Percentiles rank a stretch among this genome's conserved stretches.
These are phyloP conservation scores for Corymbia maculata DNA, from an alignment of 345 rosid genomes.

Conservation along the genomic window DNA sequence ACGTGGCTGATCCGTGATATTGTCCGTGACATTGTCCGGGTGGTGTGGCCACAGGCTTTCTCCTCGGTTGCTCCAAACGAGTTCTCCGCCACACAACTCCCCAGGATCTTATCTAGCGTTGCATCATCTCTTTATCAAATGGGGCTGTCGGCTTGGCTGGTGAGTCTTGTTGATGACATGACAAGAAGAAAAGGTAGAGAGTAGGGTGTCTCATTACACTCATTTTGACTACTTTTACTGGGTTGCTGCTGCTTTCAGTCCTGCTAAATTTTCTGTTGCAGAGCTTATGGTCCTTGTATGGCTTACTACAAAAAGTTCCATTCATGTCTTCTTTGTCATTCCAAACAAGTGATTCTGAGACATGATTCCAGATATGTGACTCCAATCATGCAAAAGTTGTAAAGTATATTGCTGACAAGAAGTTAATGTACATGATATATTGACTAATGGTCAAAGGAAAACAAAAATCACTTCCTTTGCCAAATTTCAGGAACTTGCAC, in stretches of 20 bases:
- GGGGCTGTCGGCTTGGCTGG: background rate
- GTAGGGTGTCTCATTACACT: slow-evolving; percentile 41
- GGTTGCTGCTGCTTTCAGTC: slow-evolving; percentile 23
- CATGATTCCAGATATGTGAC: background rate
- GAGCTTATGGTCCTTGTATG: slow-evolving; percentile 32
- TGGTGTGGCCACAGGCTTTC: slow-evolving; percentile 9
- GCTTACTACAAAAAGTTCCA: background rate
- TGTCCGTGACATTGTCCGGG: background rate
- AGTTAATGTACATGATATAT: background rate
- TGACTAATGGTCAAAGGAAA: background rate
- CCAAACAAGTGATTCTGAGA: background rate
- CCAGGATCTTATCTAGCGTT: background rate
- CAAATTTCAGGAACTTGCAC: background rate
- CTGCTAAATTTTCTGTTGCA: slow-evolving; percentile 26
- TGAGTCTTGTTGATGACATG: slow-evolving; percentile 13
- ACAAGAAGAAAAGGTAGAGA: slow-evolving; percentile 11
- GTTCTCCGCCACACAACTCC: background rate
- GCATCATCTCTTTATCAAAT: background rate
- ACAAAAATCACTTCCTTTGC: background rate
- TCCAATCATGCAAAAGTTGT: background rate
- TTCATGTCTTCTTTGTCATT: background rate
- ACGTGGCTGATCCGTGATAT: slow-evolving; percentile 50
- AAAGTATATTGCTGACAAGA: background rate
- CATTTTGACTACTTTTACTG: slow-evolving; percentile 49
- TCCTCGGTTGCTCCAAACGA: background rate